These are phyloP conservation scores for Nannochloropsis oceanica DNA, from an alignment of 108 stramenopile species.

Conservation along the genomic window DNA sequence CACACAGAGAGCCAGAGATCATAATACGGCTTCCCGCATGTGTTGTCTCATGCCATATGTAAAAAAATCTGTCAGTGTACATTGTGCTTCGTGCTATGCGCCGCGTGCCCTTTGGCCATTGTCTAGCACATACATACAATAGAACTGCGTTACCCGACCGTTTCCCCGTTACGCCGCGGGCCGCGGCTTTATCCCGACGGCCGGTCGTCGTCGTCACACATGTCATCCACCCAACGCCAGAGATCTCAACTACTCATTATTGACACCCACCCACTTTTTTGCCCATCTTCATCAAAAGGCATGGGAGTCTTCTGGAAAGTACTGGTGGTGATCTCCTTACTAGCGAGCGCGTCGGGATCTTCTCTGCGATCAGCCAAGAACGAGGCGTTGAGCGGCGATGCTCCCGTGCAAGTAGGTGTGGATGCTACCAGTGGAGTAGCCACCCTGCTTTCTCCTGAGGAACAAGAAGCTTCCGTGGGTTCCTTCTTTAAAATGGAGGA, in stretches of 20 bases:
- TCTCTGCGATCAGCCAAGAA: background rate
- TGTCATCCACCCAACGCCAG: no score
- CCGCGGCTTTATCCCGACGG: no score
- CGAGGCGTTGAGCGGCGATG: background rate
- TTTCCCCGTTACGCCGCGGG: no score
- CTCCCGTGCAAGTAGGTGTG: background rate
- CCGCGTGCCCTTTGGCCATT: no score
- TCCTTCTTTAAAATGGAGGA: background rate
- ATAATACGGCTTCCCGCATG: no score
- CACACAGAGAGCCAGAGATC: no score
- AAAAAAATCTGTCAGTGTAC: no score
- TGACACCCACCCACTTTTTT: background rate
- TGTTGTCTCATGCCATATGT: no score
- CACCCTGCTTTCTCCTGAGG: background rate
- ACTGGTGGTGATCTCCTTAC: background rate
- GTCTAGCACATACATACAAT: no score
- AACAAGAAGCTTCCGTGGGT: background rate
- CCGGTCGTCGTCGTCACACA: no score
- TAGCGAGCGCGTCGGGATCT: background rate
- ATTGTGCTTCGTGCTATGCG: no score
- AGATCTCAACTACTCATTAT: background rate
- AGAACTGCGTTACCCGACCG: no score
- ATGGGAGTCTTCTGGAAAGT: background rate
- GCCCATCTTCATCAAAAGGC: background rate
- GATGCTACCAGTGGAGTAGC: background rate